These are phyloP conservation scores for Prunus padus DNA, from an alignment of 306 rosid species.

Conservation along the genomic window DNA sequence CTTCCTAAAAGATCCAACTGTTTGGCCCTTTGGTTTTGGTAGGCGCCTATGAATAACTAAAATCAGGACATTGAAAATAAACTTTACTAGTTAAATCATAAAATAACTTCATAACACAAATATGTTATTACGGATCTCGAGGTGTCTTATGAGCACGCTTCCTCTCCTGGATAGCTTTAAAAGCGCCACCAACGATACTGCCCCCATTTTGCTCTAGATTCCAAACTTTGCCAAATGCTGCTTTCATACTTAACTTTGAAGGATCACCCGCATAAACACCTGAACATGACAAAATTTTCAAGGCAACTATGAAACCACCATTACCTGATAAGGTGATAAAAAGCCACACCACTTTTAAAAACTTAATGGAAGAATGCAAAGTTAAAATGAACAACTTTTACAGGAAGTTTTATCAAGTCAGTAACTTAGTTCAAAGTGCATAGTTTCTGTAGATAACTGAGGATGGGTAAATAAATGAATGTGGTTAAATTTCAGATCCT, in stretches of 20 bases:
- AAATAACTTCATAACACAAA: conserved; percentile 26
- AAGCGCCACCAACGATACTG: conserved; percentile 92
- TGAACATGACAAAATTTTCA: conserved; percentile 32
- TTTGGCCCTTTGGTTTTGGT: conserved; percentile 94
- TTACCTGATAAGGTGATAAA: not conserved
- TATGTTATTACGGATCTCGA: conserved; percentile 71
- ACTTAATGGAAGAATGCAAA: conserved; percentile 1
- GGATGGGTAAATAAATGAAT: not conserved
- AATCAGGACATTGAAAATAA: conserved; percentile 35
- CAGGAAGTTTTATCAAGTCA: not conserved
- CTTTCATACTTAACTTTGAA: conserved; percentile 96
- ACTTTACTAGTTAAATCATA: conserved; percentile 11
- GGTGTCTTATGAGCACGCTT: conserved; percentile 60
- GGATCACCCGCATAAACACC: conserved; percentile 99
- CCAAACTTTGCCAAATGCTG: conserved; percentile 99
- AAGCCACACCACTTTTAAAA: not conserved
- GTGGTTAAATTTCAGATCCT: not conserved
- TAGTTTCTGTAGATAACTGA: not conserved
- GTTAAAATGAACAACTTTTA: not conserved
- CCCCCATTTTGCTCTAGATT: conserved; percentile 89
- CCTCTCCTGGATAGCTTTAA: conserved; percentile 87
- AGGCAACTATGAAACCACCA: conserved; percentile 12
- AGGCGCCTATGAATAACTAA: conserved; percentile 60
- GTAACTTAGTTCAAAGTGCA: not conserved
- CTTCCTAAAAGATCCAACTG: conserved; percentile 91